A percentile compares a stretch with the other conserved stretches of the same genome.
These are phyloP conservation scores for Calonectria hawksworthii DNA, from an alignment of 2,329 filamentous ascomycete genomes.

Conservation along the genomic window DNA sequence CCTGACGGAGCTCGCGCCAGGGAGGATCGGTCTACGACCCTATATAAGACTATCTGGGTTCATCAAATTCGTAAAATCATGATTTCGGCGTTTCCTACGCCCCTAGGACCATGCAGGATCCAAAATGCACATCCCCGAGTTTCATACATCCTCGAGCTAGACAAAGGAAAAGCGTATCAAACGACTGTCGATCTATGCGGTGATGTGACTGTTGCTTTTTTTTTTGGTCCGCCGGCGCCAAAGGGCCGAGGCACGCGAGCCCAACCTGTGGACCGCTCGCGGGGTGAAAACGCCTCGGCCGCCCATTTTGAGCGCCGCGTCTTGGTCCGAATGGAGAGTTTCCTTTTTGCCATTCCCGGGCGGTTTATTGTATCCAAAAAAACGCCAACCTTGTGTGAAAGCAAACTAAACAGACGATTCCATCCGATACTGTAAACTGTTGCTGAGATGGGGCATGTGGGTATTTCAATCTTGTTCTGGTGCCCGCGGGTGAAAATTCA, in stretches of 20 bases:
- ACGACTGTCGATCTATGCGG: slow-evolving; percentile 42
- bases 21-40: slow-evolving; percentile 55
- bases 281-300: slow-evolving; percentile 16
- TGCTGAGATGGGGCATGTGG: slow-evolving; percentile 39
- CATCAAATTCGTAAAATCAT: slow-evolving; percentile 50
- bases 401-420: slow-evolving; percentile 39
- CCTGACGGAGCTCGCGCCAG: slow-evolving; percentile 51
- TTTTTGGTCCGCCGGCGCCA: slow-evolving; percentile 22
- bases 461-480: slow-evolving; percentile 40
- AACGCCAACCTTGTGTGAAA: slow-evolving; percentile 40
- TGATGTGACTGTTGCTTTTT: slow-evolving; percentile 30
- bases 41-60: slow-evolving; percentile 39
- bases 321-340: slow-evolving; percentile 39
- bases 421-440: slow-evolving; percentile 36
- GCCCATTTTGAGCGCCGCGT: not conserved
- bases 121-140: slow-evolving; percentile 31
- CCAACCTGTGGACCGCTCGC: slow-evolving; percentile 33
- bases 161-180: slow-evolving; percentile 42
- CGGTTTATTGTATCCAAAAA: slow-evolving; percentile 39
- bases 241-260: slow-evolving; percentile 27
- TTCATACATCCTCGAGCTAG: slow-evolving; percentile 7
- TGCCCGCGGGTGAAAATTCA: slow-evolving; percentile 38
- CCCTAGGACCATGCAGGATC: slow-evolving; percentile 43
- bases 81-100: slow-evolving; percentile 40
- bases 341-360: slow-evolving; percentile 37